A percentile compares a stretch with the other conserved stretches of the same genome.
These are phyloP conservation scores for Dipteronia dyeriana DNA, from an alignment of 345 rosid species.

Conservation along the genomic window DNA sequence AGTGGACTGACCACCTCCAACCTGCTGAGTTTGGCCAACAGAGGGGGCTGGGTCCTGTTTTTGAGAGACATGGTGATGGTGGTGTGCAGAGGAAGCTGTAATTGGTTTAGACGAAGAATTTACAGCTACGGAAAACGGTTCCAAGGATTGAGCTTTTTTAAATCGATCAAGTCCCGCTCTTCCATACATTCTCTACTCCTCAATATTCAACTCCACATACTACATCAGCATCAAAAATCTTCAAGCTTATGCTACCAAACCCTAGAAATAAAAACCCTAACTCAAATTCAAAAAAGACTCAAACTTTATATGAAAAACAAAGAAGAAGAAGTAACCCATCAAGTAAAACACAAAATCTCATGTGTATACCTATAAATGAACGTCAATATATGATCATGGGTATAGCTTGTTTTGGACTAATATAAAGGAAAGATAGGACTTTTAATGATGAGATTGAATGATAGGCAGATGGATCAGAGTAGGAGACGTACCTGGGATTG, in stretches of 20 bases:
- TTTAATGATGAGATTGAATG: neutral
- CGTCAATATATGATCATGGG: neutral
- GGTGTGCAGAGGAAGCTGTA: conserved; percentile 22
- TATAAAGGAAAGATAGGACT: neutral
- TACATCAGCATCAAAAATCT: neutral
- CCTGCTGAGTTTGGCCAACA: conserved; percentile 47
- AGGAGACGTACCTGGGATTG: conserved; percentile 1
- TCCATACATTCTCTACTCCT: conserved; percentile 67
- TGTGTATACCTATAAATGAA: neutral
- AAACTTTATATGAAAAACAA: neutral
- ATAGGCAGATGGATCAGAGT: neutral
- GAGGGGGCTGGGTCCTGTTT: conserved; percentile 46
- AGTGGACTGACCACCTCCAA: conserved; percentile 82
- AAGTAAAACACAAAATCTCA: neutral
- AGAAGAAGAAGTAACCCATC: neutral
- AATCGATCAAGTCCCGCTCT: conserved; percentile 90
- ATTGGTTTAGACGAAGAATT: conserved; percentile 41
- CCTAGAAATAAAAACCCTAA: conserved; percentile 13
- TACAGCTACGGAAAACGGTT: conserved; percentile 74
- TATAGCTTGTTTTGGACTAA: neutral
- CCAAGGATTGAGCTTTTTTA: conserved; percentile 83
- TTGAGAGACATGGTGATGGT: conserved; percentile 30
- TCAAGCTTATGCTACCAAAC: conserved; percentile 9
- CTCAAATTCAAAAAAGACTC: neutral
- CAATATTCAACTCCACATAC: neutral